A percentile compares a stretch with the other conserved stretches of the same genome.
Evolutionary conservation across 2,329 filamentous ascomycete genomes (phyloP).

Genomic region (Pleurostoma richardsiae): DNA sequence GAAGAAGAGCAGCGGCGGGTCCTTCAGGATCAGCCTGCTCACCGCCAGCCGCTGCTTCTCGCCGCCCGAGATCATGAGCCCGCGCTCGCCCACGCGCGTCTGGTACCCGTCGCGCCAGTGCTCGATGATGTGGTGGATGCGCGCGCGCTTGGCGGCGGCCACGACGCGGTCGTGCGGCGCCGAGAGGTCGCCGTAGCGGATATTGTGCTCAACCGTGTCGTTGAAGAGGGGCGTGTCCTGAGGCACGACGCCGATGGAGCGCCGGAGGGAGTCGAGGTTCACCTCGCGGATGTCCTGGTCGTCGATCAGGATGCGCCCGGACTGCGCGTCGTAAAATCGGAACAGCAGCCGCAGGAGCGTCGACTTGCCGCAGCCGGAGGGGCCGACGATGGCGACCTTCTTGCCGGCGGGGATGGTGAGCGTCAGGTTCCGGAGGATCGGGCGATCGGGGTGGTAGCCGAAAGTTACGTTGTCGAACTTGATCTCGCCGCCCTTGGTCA

Average conservation of each 20-base stretch:
- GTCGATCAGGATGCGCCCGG: conserved; percentile 83
- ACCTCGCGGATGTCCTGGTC: conserved; percentile 87
- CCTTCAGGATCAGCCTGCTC: conserved; percentile 77
- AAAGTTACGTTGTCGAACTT: conserved; percentile 93
- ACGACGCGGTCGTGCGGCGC: conserved; percentile 69
- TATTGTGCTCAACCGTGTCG: conserved; percentile 92
- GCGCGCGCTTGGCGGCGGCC: conserved; percentile 74
- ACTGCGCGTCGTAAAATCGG: conserved; percentile 87
- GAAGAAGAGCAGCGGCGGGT: conserved; percentile 87
- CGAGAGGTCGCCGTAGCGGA: conserved; percentile 81
- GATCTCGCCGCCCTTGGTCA: conserved; percentile 81
- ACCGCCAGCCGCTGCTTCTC: conserved; percentile 91
- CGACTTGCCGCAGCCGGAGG: conserved; percentile 93
- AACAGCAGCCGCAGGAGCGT: conserved; percentile 88
- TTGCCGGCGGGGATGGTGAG: conserved; percentile 92
- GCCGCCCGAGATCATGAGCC: conserved; percentile 93
- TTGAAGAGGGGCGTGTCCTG: conserved; percentile 98
- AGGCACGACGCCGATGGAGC: conserved; percentile 88
- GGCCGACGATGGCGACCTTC: conserved; percentile 93
- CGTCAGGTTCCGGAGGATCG: conserved; percentile 78
- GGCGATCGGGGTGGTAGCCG: conserved; percentile 81
- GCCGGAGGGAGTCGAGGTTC: conserved; percentile 73
- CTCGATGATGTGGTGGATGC: conserved; percentile 77
- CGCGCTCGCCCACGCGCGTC: conserved; percentile 88
- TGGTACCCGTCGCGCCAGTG: conserved; percentile 82